phyloP scores from a whole-genome alignment of 768 basidiomycete species.

The Filobasidium wieringae region DNA sequence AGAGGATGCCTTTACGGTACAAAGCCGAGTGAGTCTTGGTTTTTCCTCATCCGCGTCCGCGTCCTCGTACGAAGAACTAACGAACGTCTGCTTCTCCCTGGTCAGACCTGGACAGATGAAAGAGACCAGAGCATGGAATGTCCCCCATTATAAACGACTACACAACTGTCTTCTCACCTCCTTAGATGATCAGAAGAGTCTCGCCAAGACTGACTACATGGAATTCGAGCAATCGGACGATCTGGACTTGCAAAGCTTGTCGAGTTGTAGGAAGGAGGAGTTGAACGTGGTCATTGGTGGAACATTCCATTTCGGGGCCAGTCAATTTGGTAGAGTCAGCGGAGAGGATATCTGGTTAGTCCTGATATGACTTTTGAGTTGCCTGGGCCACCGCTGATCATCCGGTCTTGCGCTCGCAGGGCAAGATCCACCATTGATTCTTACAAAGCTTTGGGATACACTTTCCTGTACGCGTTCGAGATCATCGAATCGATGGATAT shows the following conservation, averaged over 20 bases:
- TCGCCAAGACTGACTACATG: background rate
- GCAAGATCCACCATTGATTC: constrained; percentile 18
- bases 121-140: background rate
- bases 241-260: background rate
- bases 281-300: constrained; percentile 3
- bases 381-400: background rate
- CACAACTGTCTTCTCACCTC: background rate
- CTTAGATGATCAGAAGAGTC: background rate
- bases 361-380: background rate
- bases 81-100: background rate
- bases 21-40: background rate
- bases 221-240: background rate
- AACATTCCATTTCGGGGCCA: constrained; percentile 1
- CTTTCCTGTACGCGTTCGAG: constrained; percentile 18
- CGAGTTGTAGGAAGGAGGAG: background rate
- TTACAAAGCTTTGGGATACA: constrained; percentile 19
- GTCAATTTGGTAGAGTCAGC: background rate
- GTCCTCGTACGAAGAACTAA: too few species aligned
- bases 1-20: background rate
- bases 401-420: background rate
- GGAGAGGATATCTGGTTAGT: constrained; percentile 10
- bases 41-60: background rate
- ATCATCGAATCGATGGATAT: constrained; percentile 20
- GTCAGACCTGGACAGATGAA: background rate
- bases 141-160: background rate